Evolutionary conservation across 306 rosid species (phyloP).

Genomic region (Casuarina cunninghamiana): DNA sequence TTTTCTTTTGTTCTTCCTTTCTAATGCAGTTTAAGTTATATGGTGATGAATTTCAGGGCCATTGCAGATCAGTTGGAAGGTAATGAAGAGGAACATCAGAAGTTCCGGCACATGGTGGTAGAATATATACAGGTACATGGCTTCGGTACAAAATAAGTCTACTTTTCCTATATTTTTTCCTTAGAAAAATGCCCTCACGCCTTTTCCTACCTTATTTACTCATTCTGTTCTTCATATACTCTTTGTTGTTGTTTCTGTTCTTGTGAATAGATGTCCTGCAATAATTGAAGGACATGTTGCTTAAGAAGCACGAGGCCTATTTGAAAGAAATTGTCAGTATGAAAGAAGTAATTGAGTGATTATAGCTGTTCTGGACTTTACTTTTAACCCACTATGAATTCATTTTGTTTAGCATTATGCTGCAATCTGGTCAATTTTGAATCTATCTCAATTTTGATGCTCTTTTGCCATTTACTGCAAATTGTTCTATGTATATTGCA

Average conservation of each 20-base stretch:
- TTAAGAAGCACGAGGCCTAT: neutral
- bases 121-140: constrained; percentile 67
- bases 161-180: neutral
- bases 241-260: neutral
- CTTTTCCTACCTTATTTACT: neutral
- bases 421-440: neutral
- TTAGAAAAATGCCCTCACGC: neutral
- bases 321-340: neutral
- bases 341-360: neutral
- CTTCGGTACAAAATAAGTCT: constrained; percentile 11
- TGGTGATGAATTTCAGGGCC: constrained; percentile 48
- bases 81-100: constrained; percentile 61
- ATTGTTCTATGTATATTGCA: neutral
- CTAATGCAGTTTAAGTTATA: constrained; percentile 7
- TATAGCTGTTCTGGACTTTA: neutral
- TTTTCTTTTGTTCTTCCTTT: neutral
- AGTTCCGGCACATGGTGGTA: constrained; percentile 73
- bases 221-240: neutral
- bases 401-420: neutral
- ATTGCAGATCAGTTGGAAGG: constrained; percentile 87
- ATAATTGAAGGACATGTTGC: neutral
- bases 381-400: neutral
- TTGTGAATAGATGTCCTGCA: neutral
- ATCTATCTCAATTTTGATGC: neutral
- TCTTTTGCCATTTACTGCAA: neutral